These are phyloP conservation scores for Penicillium sp. DNA, from an alignment of 2,329 filamentous ascomycete genomes.

Conservation along the genomic window DNA sequence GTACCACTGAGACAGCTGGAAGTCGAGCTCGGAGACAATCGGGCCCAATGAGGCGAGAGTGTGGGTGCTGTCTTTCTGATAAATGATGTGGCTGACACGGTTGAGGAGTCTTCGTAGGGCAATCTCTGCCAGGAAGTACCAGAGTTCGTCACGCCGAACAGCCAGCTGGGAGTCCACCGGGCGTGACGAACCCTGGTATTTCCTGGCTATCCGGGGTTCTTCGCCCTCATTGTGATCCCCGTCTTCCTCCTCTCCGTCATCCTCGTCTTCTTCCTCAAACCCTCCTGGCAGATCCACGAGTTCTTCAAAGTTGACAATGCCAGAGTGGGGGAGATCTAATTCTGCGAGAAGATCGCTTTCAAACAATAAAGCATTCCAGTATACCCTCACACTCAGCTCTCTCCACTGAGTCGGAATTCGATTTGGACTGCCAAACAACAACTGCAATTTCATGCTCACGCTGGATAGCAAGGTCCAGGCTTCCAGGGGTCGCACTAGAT, in stretches of 20 bases:
- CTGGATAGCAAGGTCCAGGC: conserved; percentile 79
- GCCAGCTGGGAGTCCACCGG: background rate
- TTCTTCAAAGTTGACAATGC: conserved; percentile 79
- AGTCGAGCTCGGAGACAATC: conserved; percentile 76
- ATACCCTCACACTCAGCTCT: conserved; percentile 74
- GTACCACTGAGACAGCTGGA: conserved; percentile 82
- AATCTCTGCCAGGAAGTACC: conserved; percentile 85
- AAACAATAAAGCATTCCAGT: conserved; percentile 80
- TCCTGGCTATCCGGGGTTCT: background rate
- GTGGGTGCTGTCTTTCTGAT: conserved; percentile 69
- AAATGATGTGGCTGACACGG: conserved; percentile 75
- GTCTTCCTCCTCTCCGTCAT: conserved; percentile 20
- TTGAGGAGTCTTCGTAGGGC: conserved; percentile 74
- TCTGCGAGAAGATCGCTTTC: conserved; percentile 79
- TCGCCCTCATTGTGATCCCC: conserved; percentile 4
- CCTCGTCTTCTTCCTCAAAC: conserved; percentile 67
- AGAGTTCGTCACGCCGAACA: conserved; percentile 67
- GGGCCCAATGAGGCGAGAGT: conserved; percentile 73
- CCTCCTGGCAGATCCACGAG: conserved; percentile 74
- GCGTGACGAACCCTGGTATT: background rate
- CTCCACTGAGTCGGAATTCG: conserved; percentile 68
- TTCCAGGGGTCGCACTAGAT: conserved; percentile 76
- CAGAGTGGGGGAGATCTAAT: conserved; percentile 77
- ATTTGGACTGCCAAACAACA: conserved; percentile 71
- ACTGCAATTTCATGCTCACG: conserved; percentile 76